Conservation (phyloP, 768 basidiomycete species). For the Roridomyces roridus region DNA sequence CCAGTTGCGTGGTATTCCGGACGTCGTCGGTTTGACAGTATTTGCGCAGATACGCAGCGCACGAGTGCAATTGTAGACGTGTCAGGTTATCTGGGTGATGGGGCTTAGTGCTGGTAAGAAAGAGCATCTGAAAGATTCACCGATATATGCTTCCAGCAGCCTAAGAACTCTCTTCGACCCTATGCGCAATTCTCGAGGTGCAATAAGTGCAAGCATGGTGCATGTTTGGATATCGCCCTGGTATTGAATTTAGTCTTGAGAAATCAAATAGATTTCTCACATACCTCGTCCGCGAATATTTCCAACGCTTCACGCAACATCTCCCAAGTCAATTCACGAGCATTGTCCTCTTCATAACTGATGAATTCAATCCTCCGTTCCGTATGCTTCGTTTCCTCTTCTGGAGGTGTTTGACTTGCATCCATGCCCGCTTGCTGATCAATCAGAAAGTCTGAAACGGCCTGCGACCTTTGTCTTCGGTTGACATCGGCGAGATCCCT, state of each 20-base stretch:
- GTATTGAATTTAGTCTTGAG: not conserved
- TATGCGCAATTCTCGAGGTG: slow-evolving; percentile 62
- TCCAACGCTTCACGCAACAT: slow-evolving; percentile 63
- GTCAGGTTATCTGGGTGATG: slow-evolving; percentile 69
- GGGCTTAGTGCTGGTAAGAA: not conserved
- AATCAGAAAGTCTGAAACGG: slow-evolving; percentile 35
- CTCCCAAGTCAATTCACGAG: slow-evolving; percentile 62
- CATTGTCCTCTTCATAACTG: slow-evolving; percentile 52
- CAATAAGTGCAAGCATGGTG: slow-evolving; percentile 71
- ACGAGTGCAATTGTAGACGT: slow-evolving; percentile 64
- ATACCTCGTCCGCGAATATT: slow-evolving; percentile 66
- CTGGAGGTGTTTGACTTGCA: not conserved
- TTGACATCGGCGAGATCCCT: slow-evolving; percentile 34
- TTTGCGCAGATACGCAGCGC: slow-evolving; percentile 81
- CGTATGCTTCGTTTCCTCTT: slow-evolving; percentile 31
- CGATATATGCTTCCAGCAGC: slow-evolving; percentile 77
- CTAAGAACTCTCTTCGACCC: slow-evolving; percentile 46
- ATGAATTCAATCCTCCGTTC: slow-evolving; percentile 51
- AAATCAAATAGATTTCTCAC: not conserved
- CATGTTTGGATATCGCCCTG: slow-evolving; percentile 87
- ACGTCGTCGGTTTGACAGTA: slow-evolving; percentile 58
- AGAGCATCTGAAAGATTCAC: slow-evolving; percentile 42
- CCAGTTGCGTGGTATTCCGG: slow-evolving; percentile 63
- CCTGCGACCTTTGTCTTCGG: slow-evolving; percentile 36
- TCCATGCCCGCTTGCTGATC: slow-evolving; percentile 29